Percentiles rank a stretch among this genome's conserved stretches.
phyloP scores from a whole-genome alignment of 2,329 filamentous ascomycete species.

The Pezicula radicicola region DNA sequence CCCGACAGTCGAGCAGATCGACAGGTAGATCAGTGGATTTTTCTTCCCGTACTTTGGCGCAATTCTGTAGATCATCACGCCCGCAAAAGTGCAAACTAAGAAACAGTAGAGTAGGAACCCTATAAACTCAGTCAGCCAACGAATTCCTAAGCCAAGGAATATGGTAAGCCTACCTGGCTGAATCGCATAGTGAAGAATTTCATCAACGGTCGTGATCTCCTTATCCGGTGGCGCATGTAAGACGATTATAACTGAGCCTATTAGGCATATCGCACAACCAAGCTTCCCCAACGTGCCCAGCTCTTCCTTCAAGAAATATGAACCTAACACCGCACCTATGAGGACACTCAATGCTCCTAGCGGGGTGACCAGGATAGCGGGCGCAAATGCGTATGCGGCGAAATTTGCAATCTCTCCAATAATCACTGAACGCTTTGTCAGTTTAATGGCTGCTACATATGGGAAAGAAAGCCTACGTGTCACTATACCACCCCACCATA shows the following conservation, averaged over 20 bases:
- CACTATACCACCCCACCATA: constrained; percentile 94
- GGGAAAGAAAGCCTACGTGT: constrained; percentile 62
- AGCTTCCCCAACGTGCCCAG: constrained; percentile 89
- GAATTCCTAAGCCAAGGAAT: neutral
- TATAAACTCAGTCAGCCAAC: constrained; percentile 32
- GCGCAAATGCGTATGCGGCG: constrained; percentile 95
- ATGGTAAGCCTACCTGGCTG: constrained; percentile 67
- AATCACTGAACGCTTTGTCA: constrained; percentile 60
- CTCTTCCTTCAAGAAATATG: constrained; percentile 90
- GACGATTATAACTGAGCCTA: constrained; percentile 96
- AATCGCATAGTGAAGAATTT: constrained; percentile 87
- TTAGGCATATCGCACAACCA: constrained; percentile 92
- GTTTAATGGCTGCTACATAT: constrained; percentile 14
- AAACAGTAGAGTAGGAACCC: constrained; percentile 88
- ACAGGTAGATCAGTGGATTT: constrained; percentile 94
- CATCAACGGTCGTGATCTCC: constrained; percentile 85
- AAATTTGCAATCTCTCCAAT: constrained; percentile 96
- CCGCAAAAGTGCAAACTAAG: constrained; percentile 76
- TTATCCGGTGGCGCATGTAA: constrained; percentile 94
- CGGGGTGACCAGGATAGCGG: constrained; percentile 96
- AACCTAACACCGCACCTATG: constrained; percentile 90
- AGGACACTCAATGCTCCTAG: constrained; percentile 90
- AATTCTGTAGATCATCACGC: constrained; percentile 94
- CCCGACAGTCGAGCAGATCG: constrained; percentile 95
- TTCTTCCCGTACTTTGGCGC: constrained; percentile 88